phyloP scores from a whole-genome alignment of 225 moss, liverwort and hornwort species.

The Lunularia cruciata region DNA sequence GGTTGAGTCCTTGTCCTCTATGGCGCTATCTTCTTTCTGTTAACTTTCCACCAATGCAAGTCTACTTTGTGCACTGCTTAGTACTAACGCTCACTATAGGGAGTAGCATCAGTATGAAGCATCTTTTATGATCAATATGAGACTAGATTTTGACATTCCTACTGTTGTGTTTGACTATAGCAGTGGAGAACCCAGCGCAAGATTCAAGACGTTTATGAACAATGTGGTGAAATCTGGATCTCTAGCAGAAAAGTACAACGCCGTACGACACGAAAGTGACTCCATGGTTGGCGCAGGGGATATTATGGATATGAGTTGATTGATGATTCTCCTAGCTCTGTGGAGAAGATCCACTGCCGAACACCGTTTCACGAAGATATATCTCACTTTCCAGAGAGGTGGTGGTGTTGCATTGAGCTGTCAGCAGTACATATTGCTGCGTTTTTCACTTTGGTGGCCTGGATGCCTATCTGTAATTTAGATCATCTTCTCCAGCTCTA shows the following conservation, averaged over 20 bases:
- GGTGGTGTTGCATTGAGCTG: slow-evolving; percentile 1
- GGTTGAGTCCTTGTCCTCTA: slow-evolving; percentile 41
- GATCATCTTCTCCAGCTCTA: slow-evolving; percentile 8
- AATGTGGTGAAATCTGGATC: slow-evolving; percentile 94
- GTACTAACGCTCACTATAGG: neutral
- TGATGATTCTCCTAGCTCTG: neutral
- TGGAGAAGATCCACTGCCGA: slow-evolving; percentile 11
- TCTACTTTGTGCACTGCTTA: neutral
- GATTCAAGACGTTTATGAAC: slow-evolving; percentile 99
- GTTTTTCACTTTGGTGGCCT: neutral
- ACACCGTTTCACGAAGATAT: neutral
- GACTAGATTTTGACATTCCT: slow-evolving; percentile 8
- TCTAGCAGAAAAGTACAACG: slow-evolving; percentile 94
- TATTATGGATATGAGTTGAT: slow-evolving; percentile 82
- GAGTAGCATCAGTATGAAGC: neutral
- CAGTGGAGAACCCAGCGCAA: slow-evolving; percentile 95
- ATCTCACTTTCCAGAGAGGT: slow-evolving; percentile 6
- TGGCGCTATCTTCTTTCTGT: neutral
- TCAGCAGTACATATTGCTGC: slow-evolving; percentile 14
- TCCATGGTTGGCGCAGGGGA: slow-evolving; percentile 79
- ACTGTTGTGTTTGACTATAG: slow-evolving; percentile 23
- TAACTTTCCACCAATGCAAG: neutral
- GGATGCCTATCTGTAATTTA: slow-evolving; percentile 20
- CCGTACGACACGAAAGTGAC: slow-evolving; percentile 98
- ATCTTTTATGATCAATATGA: neutral